Base-by-base conservation (phyloP, 441 rosid genomes). In the Erysimum cheiri region DNA sequence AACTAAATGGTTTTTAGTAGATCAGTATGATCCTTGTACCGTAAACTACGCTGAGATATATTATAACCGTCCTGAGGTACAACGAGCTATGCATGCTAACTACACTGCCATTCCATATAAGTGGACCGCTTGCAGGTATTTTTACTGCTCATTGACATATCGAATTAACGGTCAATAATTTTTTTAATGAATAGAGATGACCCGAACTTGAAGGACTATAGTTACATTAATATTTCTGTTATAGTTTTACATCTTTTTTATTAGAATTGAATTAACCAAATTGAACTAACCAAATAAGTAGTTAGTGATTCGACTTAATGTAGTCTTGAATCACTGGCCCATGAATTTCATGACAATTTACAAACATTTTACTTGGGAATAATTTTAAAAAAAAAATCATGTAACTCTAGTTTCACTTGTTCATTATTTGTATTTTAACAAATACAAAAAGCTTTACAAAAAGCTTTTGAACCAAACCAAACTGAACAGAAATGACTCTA, bases 21-120 rank as follows among this genome's bases (percentile, higher is more conserved):
- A 48, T 48, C 3, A 95, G 33, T 36, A 58, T 50, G 92, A 92
- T 72, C 94, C 98, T n/a, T 92, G 98, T 62, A 82, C 84, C 3
- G 92, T 85, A 80, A 82, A 80, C 40, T 87, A 92, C 5, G 91
- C 96, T 0, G 96, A 92, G 76, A 81, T 84, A 55, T 92, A 90
- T 60, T 92, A 81, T 57, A 90, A 92, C 49, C 77, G 78, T 29
- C 86, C 75, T 1, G 84, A 90, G 0, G 96, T 92, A 12, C 94
- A 92, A 44, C 80, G 69, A 77, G 92, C 90, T 17, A 60, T 92
- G 88, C 96, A 89, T 39, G 97, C 94, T 0, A 90, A 90, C 74
- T 48, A 48, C 4, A 86, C 96, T 0, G 71, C 75, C 37, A 88
- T 90, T 76, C 89, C 91, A 37, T 88, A 90, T 26, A 83, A 75